Conservation (phyloP, 1,284 basidiomycete genomes). For the Coniferiporia weirii region DNA sequence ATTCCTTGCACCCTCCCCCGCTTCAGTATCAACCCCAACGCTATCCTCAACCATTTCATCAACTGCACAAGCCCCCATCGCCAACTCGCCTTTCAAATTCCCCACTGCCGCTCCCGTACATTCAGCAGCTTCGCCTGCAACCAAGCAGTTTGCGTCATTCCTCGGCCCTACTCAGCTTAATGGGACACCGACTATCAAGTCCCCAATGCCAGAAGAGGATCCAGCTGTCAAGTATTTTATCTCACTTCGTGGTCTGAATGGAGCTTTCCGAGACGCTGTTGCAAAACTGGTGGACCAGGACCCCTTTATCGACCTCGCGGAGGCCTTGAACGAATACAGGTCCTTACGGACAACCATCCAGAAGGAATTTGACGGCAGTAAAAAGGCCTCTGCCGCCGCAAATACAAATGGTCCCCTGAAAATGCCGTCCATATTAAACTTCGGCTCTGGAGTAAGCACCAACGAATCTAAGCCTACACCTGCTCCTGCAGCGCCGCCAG, state of each 20-base stretch:
- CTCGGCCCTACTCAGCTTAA: slow-evolving; percentile 14
- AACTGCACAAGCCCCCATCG: slow-evolving; percentile 19
- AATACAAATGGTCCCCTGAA: slow-evolving; percentile 3
- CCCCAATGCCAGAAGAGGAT: slow-evolving; percentile 9
- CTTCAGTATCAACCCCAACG: not conserved
- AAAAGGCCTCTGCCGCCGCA: slow-evolving; percentile 20
- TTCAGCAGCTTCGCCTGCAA: slow-evolving; percentile 30
- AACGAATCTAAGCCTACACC: slow-evolving; percentile 17
- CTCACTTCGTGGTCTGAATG: slow-evolving; percentile 76
- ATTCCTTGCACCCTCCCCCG: slow-evolving; percentile 12
- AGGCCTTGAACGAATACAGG: slow-evolving; percentile 62
- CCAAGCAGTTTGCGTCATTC: slow-evolving; percentile 26
- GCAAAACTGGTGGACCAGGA: slow-evolving; percentile 63
- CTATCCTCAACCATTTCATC: slow-evolving; percentile 10
- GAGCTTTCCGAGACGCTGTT: slow-evolving; percentile 62
- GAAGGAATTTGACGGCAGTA: slow-evolving; percentile 46
- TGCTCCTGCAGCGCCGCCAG: slow-evolving; percentile 24
- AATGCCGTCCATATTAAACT: not conserved
- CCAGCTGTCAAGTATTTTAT: slow-evolving; percentile 58
- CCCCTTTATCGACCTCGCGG: slow-evolving; percentile 68
- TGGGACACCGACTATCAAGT: slow-evolving; percentile 22
- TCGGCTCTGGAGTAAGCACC: slow-evolving; percentile 14
- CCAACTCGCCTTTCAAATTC: slow-evolving; percentile 31
- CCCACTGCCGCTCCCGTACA: slow-evolving; percentile 28
- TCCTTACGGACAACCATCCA: slow-evolving; percentile 52